Conservation (phyloP, 805 yeast species). For the Kazachstania martiniae region DNA sequence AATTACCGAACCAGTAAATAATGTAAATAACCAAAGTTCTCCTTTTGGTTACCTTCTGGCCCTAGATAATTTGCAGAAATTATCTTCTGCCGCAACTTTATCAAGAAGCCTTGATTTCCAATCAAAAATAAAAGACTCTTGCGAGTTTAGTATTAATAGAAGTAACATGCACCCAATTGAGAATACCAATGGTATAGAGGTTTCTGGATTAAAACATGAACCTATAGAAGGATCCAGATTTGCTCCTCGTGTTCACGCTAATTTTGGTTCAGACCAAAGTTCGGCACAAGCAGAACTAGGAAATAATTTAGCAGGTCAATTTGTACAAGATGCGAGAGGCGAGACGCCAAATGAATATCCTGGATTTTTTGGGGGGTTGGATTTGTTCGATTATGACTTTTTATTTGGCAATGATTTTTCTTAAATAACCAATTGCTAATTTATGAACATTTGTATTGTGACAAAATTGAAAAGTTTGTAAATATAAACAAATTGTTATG, state of each 20-base stretch:
- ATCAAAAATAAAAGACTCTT: slow-evolving; percentile 1
- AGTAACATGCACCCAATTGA: background rate
- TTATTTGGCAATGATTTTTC: slow-evolving; percentile 17
- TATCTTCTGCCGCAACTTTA: slow-evolving; percentile 12
- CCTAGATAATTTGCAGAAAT: slow-evolving; percentile 10
- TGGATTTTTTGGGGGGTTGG: slow-evolving; percentile 20
- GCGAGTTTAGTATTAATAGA: too few relatives aligned
- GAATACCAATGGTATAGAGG: too few relatives aligned
- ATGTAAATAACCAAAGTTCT: background rate
- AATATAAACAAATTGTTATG: too few relatives aligned
- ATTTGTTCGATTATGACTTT: slow-evolving; percentile 24
- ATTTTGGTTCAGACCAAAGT: background rate
- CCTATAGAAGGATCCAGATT: too few relatives aligned
- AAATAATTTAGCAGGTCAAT: slow-evolving; percentile 1
- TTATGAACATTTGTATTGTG: too few relatives aligned
- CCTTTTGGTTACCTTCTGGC: slow-evolving; percentile 2
- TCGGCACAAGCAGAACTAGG: background rate
- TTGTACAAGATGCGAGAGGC: slow-evolving; percentile 2
- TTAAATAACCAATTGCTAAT: slow-evolving; percentile 1
- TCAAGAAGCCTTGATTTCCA: slow-evolving; percentile 7
- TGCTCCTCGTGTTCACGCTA: background rate
- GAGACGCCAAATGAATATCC: slow-evolving; percentile 7
- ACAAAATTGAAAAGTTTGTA: too few relatives aligned
- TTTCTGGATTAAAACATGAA: too few relatives aligned
- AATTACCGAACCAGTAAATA: background rate